Base-by-base conservation (phyloP, 495 filamentous ascomycete genomes). In the Parathielavia appendiculata region DNA sequence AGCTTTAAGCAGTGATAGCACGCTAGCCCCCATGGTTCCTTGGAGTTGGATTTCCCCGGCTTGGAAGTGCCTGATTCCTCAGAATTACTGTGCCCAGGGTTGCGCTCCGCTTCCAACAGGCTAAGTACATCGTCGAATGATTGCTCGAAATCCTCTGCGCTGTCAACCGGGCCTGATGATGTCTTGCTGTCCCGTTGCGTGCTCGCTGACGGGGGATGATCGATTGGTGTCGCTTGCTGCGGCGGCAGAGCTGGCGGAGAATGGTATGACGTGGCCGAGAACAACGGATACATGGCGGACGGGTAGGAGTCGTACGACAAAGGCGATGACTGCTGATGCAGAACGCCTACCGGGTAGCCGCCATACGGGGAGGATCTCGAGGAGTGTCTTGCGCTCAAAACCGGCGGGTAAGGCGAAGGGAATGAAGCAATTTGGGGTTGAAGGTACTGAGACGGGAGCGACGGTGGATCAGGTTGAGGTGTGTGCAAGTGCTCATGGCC, bases 1-100 rank as follows among this genome's bases (percentile, higher is more conserved):
- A 69, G 47, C 11, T 23, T 47, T 35, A 57, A 68, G 51, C 69
- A 71, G 54, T 68, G 63, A n/a, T 69, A 71, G 44, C 69, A 71
- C 3, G 41, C 66, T 16, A 68, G 63, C n/a, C 46, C 46, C 47
- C 17, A 22, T n/a, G 5, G 60, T 46, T 6, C 36, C 32, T 43
- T 59, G 47, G 20, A 51, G 43, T 44, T 30, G 19, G 9, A 23
- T 34, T 20, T 55, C 32, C 16, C 52, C 40, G 57, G 5, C 9
- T 34, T 17, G 46, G 54, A 13, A 19, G 26, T 34, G 34, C 41
- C 44, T 11, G 58, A 57, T 2, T 54, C 43, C 23, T 59, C 45
- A 30, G 57, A 51, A n/a, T 52, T 64, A 26, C 63, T 58, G 10
- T 62, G 61, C 36, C 60, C 59, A 52, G 59, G 62, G 34, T 51